These are phyloP conservation scores for Mortierella alpina DNA, from an alignment of 192 early-diverging fungal genomes.

Conservation along the genomic window DNA sequence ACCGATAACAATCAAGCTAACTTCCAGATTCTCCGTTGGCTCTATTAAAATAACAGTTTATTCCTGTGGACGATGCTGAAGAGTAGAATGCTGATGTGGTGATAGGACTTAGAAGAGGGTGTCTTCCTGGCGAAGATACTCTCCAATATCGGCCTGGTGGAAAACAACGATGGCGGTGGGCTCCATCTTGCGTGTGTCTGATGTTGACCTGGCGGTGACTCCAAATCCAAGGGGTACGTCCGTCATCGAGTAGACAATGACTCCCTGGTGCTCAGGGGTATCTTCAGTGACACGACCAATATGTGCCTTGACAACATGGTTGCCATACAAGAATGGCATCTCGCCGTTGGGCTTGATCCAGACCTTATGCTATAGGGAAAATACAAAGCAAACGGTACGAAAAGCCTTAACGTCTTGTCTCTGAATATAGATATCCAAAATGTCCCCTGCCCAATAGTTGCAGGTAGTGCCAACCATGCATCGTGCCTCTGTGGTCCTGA, in stretches of 20 bases:
- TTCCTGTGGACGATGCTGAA: conserved; percentile 7
- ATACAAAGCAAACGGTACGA: neutral
- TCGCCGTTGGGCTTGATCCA: conserved; percentile 99
- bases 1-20: too few relatives aligned
- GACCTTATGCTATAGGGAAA: conserved; percentile 84
- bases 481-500: too few relatives aligned
- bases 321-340: conserved; percentile 98
- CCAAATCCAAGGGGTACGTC: conserved; percentile 98
- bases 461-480: too few relatives aligned
- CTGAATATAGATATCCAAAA: neutral
- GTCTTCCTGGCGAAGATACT: conserved; percentile 89
- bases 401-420: neutral
- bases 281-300: conserved; percentile 97
- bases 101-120: conserved; percentile 69
- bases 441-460: too few relatives aligned
- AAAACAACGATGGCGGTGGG: conserved; percentile 95
- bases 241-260: conserved; percentile 92
- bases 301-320: conserved; percentile 97
- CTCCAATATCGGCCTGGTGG: conserved; percentile 98
- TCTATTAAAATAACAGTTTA: neutral
- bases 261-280: conserved; percentile 98
- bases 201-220: conserved; percentile 93
- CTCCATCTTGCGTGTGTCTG: conserved; percentile 91
- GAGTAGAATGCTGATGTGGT: neutral
- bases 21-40: too few relatives aligned